phyloP scores from a whole-genome alignment of 2,329 filamentous ascomycete species.

The Paracorniculantispora psalliotae region DNA sequence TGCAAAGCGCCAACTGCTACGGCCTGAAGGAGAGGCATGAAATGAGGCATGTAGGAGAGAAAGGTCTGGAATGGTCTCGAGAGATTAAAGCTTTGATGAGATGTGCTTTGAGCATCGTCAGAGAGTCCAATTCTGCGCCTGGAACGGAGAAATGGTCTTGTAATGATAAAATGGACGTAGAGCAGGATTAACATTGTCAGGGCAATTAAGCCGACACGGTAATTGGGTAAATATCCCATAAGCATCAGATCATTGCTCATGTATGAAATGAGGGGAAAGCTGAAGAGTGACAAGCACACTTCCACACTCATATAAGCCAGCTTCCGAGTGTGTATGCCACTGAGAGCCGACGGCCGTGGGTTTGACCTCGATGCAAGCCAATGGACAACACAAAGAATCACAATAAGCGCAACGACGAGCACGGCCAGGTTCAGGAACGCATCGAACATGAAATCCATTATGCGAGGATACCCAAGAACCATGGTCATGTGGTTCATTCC shows the following conservation, averaged over 20 bases:
- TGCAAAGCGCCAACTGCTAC: conserved; percentile 8
- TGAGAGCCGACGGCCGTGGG: background rate
- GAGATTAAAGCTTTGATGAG: background rate
- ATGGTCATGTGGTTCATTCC: conserved; percentile 5
- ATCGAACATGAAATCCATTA: conserved; percentile 6
- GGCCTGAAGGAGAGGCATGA: conserved; percentile 10
- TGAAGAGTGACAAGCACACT: conserved; percentile 10
- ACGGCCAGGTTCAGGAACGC: conserved; percentile 9
- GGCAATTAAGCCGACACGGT: background rate
- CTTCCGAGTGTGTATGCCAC: background rate
- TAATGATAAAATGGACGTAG: background rate
- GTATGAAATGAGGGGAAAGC: conserved; percentile 10
- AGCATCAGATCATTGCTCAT: conserved; percentile 12
- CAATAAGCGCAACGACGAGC: background rate
- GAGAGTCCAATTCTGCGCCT: background rate
- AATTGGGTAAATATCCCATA: conserved; percentile 8
- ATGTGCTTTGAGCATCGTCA: too few relatives aligned
- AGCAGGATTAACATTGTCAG: background rate
- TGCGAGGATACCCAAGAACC: conserved; percentile 9
- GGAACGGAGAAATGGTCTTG: background rate
- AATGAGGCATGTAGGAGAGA: background rate
- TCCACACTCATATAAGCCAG: background rate
- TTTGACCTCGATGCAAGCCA: background rate
- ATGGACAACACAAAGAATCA: background rate
- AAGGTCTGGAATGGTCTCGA: background rate